These are phyloP conservation scores for Rhytidiadelphus loreus DNA, from an alignment of 225 moss, liverwort and hornwort genomes.

Conservation along the genomic window DNA sequence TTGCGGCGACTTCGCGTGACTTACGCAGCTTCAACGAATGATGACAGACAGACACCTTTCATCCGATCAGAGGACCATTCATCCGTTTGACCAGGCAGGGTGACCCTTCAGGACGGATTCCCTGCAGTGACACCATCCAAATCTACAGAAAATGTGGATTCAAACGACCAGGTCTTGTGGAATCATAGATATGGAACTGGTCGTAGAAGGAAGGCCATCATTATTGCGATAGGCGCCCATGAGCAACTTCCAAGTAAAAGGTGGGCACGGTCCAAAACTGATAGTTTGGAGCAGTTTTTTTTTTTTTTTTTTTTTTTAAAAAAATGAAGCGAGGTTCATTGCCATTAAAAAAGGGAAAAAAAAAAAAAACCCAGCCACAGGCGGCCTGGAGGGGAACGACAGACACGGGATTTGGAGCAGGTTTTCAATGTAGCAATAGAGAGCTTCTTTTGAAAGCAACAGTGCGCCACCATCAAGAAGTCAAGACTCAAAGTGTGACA, in stretches of 20 bases:
- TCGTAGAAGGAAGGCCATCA: background rate
- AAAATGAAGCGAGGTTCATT: no score
- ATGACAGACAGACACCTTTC: background rate
- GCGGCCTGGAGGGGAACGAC: no score
- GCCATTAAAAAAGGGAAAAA: no score
- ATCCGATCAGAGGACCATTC: background rate
- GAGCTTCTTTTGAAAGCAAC: background rate
- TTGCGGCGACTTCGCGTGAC: background rate
- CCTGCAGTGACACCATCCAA: background rate
- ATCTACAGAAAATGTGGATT: background rate
- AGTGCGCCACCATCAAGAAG: background rate
- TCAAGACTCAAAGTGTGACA: background rate
- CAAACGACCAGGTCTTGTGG: background rate
- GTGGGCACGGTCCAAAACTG: no score
- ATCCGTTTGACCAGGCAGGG: background rate
- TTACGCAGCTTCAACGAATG: background rate
- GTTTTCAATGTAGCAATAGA: background rate
- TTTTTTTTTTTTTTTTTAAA: no score
- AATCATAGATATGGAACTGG: background rate
- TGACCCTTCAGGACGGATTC: background rate
- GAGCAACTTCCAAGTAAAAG: background rate
- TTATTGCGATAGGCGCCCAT: background rate
- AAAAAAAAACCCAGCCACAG: no score
- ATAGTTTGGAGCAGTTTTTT: background rate
- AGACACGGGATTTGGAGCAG: no score